Evolutionary conservation across 2,329 filamentous ascomycete species (phyloP), one percentile per base, ranked within the genome.

Genomic region (Pyrenophora tritici-repentis): DNA sequence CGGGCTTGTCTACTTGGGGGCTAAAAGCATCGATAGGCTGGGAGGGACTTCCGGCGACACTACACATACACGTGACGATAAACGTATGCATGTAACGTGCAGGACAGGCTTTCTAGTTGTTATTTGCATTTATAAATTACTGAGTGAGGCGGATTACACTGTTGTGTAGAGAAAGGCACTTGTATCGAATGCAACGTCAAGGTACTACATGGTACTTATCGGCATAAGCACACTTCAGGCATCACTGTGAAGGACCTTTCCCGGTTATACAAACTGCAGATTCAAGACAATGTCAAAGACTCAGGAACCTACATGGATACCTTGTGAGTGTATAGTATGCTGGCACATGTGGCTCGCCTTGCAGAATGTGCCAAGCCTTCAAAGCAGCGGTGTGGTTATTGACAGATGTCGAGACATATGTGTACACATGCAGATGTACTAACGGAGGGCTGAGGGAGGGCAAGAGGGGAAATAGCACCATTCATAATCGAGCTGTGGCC

Each of bases 361-460:
- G 22, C 18, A 32, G 33, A 32, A 42, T 7, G 20, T 20, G 26
- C 33, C 24, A 8, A 51, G 26, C 14, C 18, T 6, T 16, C 24
- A 13, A 42, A 42, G 43, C 49, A 42, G 43, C 42, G 20, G 43
- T 47, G 33, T 47, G 38, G 16, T 22, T 20, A 4, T 38, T 24
- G 38, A 24, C 14, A 24, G 2, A 13, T 26, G 26, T 37, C 42
- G 24, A 47, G 31, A 32, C 31, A 37, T 7, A 33, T 37, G 31
- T 3, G 22, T 7, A 24, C 22, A 24, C 22, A 24, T 13, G 26
- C 26, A 29, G 26, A 29, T 29, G 9, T 10, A 29, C 9, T 12
- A 13, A 34, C 29, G 5, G 3, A 18, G 41, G 14, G 12, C 18
- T 17, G 29, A 18, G 14, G 26, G 1, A 18, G 9, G 6, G 32